Base-by-base conservation (phyloP, 2,329 filamentous ascomycete genomes). In the Colletotrichum destructivum region DNA sequence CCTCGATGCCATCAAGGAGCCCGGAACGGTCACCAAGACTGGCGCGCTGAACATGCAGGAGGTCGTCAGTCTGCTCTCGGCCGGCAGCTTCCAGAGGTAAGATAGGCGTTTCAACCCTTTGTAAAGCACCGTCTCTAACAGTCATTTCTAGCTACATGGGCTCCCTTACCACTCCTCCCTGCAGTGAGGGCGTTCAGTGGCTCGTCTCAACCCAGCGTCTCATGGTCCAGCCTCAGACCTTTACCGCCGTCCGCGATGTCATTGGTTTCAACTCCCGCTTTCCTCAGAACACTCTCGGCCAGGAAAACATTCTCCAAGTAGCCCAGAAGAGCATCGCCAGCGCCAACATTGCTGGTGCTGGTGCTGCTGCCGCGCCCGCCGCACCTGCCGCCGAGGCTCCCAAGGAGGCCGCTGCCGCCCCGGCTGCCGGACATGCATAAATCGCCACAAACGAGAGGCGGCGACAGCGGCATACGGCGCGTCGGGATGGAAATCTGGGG, bases 111-210 rank as follows among this genome's bases (percentile, higher is more conserved):
- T 42, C 44, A 8, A 15, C 38, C 18, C 15, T 2, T 23, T 46
- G 4, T 23, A 8, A 15, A 47, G 16, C 13, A 5, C 13, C 16
- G 12, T 26, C 3, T 23, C 65, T 67, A 59, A 70, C 59, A 12
- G 23, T 21, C 4, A 31, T 31, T 7, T 38, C 21, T 60, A 83
- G 79, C 31, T 85, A 88, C 77, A 76, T 81, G 2, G 85, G 85
- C 35, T 87, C 85, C 4, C 80, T 87, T 46, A 87, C 86, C 15
- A 87, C 85, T 11, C 85, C 86, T 23, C 86, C 85, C 3, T 88
- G 86, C 79, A 79, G 79, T 16, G 85, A 88, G 75, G 82, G 81
- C 26, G 84, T 88, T 40, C 77, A 77, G 71, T 88, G 86, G 86
- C 81, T 85, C 64, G 84, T 88, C 9, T 81, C 83, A n/a, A 83